A percentile compares a stretch with the other conserved stretches of the same genome.
Evolutionary conservation across 495 filamentous ascomycete species (phyloP).

Genomic region (Lasiosphaeria ovina): DNA sequence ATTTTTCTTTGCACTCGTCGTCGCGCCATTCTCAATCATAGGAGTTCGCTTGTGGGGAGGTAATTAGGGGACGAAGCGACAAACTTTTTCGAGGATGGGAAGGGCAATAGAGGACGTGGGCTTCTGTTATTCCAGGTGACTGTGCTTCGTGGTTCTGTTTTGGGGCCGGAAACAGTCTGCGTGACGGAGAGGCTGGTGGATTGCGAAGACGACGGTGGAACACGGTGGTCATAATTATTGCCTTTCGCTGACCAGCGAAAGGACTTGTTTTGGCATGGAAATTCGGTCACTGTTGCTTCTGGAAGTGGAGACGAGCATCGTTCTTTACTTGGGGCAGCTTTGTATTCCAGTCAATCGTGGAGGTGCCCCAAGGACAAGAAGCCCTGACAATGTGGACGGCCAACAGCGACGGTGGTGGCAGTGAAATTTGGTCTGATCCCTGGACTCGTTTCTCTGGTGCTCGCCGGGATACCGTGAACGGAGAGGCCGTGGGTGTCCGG

Average conservation of each 20-base stretch:
- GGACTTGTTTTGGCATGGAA: neutral
- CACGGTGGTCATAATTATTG: neutral
- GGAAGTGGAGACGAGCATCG: no score
- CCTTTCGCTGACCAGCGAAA: neutral
- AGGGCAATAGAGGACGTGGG: neutral
- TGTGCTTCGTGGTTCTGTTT: neutral
- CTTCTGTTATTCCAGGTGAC: neutral
- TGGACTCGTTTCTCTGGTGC: neutral
- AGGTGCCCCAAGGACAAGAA: neutral
- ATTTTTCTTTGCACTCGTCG: conserved; percentile 21
- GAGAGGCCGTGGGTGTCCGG: neutral
- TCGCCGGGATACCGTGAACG: neutral
- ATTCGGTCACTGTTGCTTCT: no score
- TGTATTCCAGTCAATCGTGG: neutral
- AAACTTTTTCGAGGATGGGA: conserved; percentile 3
- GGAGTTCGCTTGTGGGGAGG: conserved; percentile 45
- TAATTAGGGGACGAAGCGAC: conserved; percentile 34
- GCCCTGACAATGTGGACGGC: neutral
- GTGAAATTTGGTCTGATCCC: neutral
- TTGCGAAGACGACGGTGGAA: neutral
- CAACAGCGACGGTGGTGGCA: neutral
- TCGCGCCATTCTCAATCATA: conserved; percentile 23
- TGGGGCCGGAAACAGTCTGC: neutral
- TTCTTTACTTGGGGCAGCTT: neutral
- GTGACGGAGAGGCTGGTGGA: neutral